A percentile compares a stretch with the other conserved stretches of the same genome.
Conservation (phyloP, 2,329 filamentous ascomycete genomes). For the Graphium sp. region DNA sequence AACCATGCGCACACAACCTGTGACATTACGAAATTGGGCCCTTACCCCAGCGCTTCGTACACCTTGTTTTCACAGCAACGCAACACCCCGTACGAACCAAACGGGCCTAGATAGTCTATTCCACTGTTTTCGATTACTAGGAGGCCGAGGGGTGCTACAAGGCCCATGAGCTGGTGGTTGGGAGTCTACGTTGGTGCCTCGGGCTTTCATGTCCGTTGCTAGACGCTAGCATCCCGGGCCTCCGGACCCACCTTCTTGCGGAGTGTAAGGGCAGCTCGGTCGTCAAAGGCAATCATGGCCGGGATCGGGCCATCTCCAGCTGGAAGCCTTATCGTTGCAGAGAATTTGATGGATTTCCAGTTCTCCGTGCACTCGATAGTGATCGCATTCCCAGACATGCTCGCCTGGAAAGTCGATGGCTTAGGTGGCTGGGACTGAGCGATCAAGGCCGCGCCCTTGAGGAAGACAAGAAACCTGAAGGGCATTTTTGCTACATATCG, state of each 20-base stretch:
- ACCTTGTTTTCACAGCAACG: neutral
- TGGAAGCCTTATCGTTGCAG: slow-evolving; percentile 11
- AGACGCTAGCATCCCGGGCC: slow-evolving; percentile 30
- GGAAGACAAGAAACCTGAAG: too few species aligned
- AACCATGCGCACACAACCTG: slow-evolving; percentile 3
- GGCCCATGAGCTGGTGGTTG: slow-evolving; percentile 39
- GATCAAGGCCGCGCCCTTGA: too few species aligned
- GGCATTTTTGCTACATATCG: too few species aligned
- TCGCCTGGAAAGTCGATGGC: slow-evolving; percentile 15
- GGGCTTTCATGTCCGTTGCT: slow-evolving; percentile 15
- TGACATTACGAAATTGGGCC: slow-evolving; percentile 1
- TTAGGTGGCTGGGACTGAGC: slow-evolving; percentile 15
- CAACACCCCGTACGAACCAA: slow-evolving; percentile 24
- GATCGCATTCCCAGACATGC: slow-evolving; percentile 14
- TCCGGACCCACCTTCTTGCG: slow-evolving; percentile 30
- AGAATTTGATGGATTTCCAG: slow-evolving; percentile 15
- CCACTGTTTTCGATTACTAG: slow-evolving; percentile 38
- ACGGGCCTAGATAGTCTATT: slow-evolving; percentile 38
- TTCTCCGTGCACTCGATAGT: slow-evolving; percentile 16
- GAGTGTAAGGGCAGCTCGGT: slow-evolving; percentile 27
- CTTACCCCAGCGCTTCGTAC: neutral
- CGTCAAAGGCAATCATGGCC: slow-evolving; percentile 30
- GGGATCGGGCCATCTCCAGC: slow-evolving; percentile 21
- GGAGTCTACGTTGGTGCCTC: slow-evolving; percentile 29
- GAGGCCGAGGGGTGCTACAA: slow-evolving; percentile 37